Evolutionary conservation across 768 basidiomycete species (phyloP), one percentile per base, ranked within the genome.

Genomic region (Fomitopsis serialis): DNA sequence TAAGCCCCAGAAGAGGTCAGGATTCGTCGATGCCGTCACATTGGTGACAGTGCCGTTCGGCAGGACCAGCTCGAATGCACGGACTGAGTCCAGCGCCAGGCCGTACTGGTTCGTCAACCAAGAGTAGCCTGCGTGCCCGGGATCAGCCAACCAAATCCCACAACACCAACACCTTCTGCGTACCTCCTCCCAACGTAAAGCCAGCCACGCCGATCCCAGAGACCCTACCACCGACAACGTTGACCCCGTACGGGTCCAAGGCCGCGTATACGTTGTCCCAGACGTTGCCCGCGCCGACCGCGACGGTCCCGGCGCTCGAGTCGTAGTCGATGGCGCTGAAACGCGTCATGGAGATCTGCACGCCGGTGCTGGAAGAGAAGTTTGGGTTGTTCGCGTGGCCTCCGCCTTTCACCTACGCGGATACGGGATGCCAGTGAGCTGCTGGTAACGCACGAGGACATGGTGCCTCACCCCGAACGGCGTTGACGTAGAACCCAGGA

Each of bases 101-200:
- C 85, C 85, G 54, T 77, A 70, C 52, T 84, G 80, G 54, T 85
- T 84, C 0, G 80, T 79, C 49, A 74, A 67, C 78, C 78, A 86
- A 13, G 85, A 85, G 58, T 82, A 86, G 3, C 85, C 84, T 78
- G 34, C 6, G 5, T 32, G 29, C 29, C 29, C 29, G 29, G 29
- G 29, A 32, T 32, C 29, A 32, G 29, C 29, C 46, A 75, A 56
- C 11, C 57, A 58, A 4, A 53, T 66, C 2, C 61, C 62, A 17
- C 54, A 40, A 6, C 3, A 25, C 23, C 12, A 43, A 35, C 10
- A 55, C 42, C 1, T 5, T 32, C 29, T n/a, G n/a, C 66, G 47
- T 49, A 76, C 76, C 83, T 73, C 84, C 84, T 7, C 82, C 82
- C 0, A 85, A 68, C 9, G 59, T 57, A 32, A 65, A 63, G 3